These are phyloP conservation scores for Ceriops tagal DNA, from an alignment of 345 rosid genomes.

Conservation along the genomic window DNA sequence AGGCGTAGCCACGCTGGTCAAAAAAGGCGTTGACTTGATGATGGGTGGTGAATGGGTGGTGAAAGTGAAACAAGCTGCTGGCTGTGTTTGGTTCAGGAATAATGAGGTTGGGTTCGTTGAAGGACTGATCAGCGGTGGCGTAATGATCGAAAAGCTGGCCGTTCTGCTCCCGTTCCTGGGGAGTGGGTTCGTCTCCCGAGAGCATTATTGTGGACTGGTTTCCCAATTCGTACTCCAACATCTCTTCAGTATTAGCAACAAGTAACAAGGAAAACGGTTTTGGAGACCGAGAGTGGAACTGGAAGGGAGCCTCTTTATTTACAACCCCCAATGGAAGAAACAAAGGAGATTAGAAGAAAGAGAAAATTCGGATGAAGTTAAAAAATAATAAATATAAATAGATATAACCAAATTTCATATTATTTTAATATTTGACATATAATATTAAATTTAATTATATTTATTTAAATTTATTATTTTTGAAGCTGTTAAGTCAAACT, in stretches of 20 bases:
- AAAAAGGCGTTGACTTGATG: conserved; percentile 30
- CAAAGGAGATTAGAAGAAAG: too few relatives aligned
- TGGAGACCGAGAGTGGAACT: too few relatives aligned
- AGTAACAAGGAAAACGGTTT: too few relatives aligned
- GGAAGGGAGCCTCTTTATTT: not conserved
- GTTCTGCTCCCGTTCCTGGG: conserved; percentile 45
- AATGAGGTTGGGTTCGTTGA: conserved; percentile 22
- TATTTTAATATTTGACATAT: too few relatives aligned
- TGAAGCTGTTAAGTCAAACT: too few relatives aligned
- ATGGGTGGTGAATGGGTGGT: conserved; percentile 22
- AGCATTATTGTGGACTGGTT: conserved; percentile 54
- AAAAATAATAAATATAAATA: too few relatives aligned
- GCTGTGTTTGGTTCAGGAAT: conserved; percentile 20
- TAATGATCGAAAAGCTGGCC: conserved; percentile 49
- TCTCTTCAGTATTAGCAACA: conserved; percentile 15
- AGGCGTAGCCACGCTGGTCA: conserved; percentile 49
- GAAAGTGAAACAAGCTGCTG: not conserved
- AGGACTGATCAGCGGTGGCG: conserved; percentile 19
- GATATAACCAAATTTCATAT: too few relatives aligned
- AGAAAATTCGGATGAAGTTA: too few relatives aligned
- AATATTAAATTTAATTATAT: too few relatives aligned
- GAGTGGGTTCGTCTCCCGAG: conserved; percentile 33
- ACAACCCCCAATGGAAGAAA: not conserved
- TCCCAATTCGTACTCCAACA: conserved; percentile 92
- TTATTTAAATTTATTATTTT: too few relatives aligned